Base-by-base conservation (phyloP, 495 filamentous ascomycete genomes). In the Parathielavia hyrcaniae region DNA sequence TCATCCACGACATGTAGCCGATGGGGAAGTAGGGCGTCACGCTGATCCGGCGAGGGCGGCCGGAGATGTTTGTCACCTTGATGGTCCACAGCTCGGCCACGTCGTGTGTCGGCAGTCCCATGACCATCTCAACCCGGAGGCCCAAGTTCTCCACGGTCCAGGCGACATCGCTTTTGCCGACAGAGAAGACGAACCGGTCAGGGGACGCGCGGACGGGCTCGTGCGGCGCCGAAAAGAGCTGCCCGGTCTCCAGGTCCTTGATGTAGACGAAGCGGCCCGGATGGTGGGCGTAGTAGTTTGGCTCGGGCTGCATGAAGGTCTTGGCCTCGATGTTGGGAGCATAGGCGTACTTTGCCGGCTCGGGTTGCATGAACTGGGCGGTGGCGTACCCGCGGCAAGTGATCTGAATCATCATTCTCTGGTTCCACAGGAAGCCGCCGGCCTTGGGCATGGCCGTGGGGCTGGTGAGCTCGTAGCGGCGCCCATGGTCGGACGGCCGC, bases 1-100 rank as follows among this genome's bases (percentile, higher is more conserved):
- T 81, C 79, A 82, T 82, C 79, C 79, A 82, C 36, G 79, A 81
- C 77, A 80, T 80, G 69, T 81, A 81, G 30, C 79, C 79, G 58
- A 81, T 75, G 46, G 77, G 73, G 69, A 82, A 82, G 63, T 80
- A 80, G 4, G 79, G 79, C 50, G 78, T 80, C 47, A 82, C 69
- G 63, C 76, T 77, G 63, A 82, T 64, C 48, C 68, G 73, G 35
- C 79, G 72, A 6, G 69, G 63, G 16, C 69, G 70, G 43, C 60
- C 64, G 11, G 75, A 75, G 22, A 82, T 47, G 61, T 82, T 82
- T 45, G 76, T 76, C 44, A 82, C 76, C 61, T 70, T 74, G 55
- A 82, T 72, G 50, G 73, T 74, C 79, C 79, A 82, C 35, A 82
- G 68, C 68, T 82, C 79, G 39, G 74, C 77, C 23, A 82, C 77